A percentile compares a stretch with the other conserved stretches of the same genome.
phyloP scores from a whole-genome alignment of 2,329 filamentous ascomycete genomes.

The Fusarium sp. region DNA sequence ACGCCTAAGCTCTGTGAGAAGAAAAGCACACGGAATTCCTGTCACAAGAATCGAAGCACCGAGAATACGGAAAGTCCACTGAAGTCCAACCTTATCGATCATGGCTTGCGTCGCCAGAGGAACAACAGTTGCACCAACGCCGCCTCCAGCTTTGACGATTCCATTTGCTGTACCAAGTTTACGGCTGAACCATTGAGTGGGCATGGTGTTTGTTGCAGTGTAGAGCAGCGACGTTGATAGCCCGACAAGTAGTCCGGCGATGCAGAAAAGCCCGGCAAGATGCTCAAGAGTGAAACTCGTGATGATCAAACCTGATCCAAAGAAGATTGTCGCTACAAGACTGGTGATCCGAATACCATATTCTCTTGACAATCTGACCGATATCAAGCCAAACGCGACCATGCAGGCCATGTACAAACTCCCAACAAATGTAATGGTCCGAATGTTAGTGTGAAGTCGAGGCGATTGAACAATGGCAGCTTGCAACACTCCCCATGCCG shows the following conservation, averaged over 20 bases:
- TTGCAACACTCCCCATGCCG: slow-evolving; percentile 3
- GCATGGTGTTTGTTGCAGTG: not conserved
- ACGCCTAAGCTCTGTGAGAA: not conserved
- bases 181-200: not conserved
- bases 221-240: not conserved
- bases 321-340: not conserved
- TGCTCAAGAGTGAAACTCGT: not conserved
- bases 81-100: not conserved
- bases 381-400: not conserved
- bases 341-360: not conserved
- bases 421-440: not conserved
- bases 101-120: not conserved
- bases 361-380: not conserved
- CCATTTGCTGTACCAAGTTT: slow-evolving; percentile 9
- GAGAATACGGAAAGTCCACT: not conserved
- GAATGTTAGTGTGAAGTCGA: not conserved
- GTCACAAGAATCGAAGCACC: not conserved
- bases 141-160: slow-evolving; percentile 2
- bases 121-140: not conserved
- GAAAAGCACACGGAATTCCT: not conserved
- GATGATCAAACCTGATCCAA: not conserved
- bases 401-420: not conserved
- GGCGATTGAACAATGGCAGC: not conserved
- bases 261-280: not conserved
- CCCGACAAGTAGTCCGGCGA: not conserved